These are phyloP conservation scores for Leccinum broughii DNA, from an alignment of 768 basidiomycete species.

Conservation along the genomic window DNA sequence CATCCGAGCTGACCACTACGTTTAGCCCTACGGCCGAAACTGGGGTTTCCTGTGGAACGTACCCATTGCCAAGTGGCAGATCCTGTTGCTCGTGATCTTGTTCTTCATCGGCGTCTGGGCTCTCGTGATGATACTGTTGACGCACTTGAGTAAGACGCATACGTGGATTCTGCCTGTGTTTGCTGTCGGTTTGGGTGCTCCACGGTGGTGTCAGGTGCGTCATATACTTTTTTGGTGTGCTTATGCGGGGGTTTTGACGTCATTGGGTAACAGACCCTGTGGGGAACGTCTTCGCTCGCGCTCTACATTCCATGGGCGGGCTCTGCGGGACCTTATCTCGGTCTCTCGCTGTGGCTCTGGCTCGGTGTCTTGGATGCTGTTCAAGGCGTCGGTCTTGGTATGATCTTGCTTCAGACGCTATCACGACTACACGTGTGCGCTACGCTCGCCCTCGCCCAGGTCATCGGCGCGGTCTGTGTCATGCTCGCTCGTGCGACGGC, in stretches of 20 bases:
- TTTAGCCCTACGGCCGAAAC: slow-evolving; percentile 86
- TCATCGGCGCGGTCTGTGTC: slow-evolving; percentile 87
- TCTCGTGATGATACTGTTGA: slow-evolving; percentile 68
- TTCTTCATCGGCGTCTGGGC: slow-evolving; percentile 94
- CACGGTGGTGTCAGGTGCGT: slow-evolving; percentile 87
- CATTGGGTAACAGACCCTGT: slow-evolving; percentile 62
- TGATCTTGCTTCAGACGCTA: slow-evolving; percentile 89
- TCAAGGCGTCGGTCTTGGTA: slow-evolving; percentile 91
- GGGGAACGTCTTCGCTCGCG: slow-evolving; percentile 93
- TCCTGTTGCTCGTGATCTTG: slow-evolving; percentile 69
- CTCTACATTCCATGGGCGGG: slow-evolving; percentile 96
- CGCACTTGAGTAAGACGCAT: slow-evolving; percentile 87
- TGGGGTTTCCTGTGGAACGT: slow-evolving; percentile 94
- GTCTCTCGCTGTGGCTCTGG: slow-evolving; percentile 92
- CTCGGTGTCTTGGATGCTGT: slow-evolving; percentile 92
- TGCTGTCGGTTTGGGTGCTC: slow-evolving; percentile 91
- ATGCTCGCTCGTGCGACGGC: slow-evolving; percentile 92
- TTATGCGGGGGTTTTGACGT: not conserved
- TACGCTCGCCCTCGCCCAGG: slow-evolving; percentile 86
- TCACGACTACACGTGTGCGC: slow-evolving; percentile 94
- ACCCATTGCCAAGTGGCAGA: slow-evolving; percentile 80
- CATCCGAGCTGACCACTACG: slow-evolving; percentile 10
- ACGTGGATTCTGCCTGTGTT: slow-evolving; percentile 96
- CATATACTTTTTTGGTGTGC: not conserved
- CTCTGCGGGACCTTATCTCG: slow-evolving; percentile 80